Evolutionary conservation across 2,329 filamentous ascomycete genomes (phyloP).

Genomic region (Cladosporium austrohemisphaericum): DNA sequence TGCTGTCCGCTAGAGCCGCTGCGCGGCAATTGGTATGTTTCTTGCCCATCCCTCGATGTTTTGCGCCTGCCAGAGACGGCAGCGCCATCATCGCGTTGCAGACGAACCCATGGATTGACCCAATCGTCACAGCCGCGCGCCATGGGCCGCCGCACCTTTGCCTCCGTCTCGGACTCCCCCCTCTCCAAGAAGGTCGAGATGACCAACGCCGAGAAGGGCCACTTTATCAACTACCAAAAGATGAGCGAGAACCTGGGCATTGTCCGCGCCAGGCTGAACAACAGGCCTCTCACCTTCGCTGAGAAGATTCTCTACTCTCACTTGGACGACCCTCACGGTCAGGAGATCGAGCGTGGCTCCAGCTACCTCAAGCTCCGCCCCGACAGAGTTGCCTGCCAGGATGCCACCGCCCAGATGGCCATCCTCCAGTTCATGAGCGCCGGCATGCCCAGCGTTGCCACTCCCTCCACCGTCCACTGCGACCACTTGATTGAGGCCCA

Average conservation of each 20-base stretch:
- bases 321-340: conserved; percentile 90
- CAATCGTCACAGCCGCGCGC: conserved; percentile 26
- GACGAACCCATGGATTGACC: neutral
- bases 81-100: conserved; percentile 1
- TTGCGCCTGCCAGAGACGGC: conserved; percentile 1
- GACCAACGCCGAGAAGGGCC: conserved; percentile 92
- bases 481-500: conserved; percentile 99
- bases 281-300: conserved; percentile 88
- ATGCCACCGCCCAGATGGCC: conserved; percentile 99
- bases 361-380: conserved; percentile 96
- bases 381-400: conserved; percentile 97
- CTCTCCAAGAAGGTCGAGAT: conserved; percentile 96
- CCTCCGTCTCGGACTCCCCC: conserved; percentile 78
- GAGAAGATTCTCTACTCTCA: conserved; percentile 99
- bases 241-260: conserved; percentile 96
- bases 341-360: conserved; percentile 92
- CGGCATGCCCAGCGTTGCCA: conserved; percentile 91
- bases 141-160: conserved; percentile 63
- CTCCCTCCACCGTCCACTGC: conserved; percentile 94
- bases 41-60: neutral
- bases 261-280: conserved; percentile 86
- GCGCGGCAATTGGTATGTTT: conserved; percentile 39
- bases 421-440: conserved; percentile 99
- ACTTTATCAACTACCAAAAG: conserved; percentile 99
- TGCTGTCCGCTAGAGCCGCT: conserved; percentile 37